A percentile compares a stretch with the other conserved stretches of the same genome.
Evolutionary conservation across 495 filamentous ascomycete species (phyloP).

Genomic region (Hypoxylon fuscum): DNA sequence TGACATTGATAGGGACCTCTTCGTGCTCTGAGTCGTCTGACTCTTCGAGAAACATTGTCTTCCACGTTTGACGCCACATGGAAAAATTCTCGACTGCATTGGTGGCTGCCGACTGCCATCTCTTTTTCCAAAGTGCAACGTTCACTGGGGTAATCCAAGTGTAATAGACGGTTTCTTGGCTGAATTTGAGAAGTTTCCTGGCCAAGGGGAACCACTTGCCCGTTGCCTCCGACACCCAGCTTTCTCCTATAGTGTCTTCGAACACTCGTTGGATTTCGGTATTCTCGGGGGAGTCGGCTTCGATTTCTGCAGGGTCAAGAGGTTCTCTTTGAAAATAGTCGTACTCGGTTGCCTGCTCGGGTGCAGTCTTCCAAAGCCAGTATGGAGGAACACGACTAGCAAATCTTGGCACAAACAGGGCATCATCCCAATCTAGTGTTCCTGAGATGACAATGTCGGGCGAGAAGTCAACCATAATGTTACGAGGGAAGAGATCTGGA

Average conservation of each 20-base stretch:
- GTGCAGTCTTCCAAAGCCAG: constrained; percentile 22
- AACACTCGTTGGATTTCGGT: constrained; percentile 11
- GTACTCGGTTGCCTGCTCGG: not conserved
- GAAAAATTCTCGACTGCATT: not conserved
- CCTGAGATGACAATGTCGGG: constrained; percentile 17
- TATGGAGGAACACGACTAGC: constrained; percentile 1
- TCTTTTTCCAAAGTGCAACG: not conserved
- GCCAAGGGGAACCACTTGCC: not conserved
- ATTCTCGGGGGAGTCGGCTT: constrained; percentile 4
- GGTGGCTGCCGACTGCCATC: not conserved
- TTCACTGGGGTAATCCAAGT: not conserved
- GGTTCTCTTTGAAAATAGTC: not conserved
- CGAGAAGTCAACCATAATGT: constrained; percentile 28
- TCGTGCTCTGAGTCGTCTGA: no score
- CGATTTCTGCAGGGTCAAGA: not conserved
- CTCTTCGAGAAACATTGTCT: no score
- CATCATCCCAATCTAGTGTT: constrained; percentile 18
- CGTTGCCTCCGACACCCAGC: constrained; percentile 15
- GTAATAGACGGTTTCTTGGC: not conserved
- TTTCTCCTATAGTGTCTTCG: constrained; percentile 7
- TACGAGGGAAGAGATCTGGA: constrained; percentile 20
- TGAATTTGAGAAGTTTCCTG: constrained; percentile 2
- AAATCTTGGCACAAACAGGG: constrained; percentile 13
- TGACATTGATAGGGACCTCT: no score
- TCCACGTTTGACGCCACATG: no score